Evolutionary conservation across 805 yeast genomes (phyloP).

Genomic region (Metschnikowia sp.): DNA sequence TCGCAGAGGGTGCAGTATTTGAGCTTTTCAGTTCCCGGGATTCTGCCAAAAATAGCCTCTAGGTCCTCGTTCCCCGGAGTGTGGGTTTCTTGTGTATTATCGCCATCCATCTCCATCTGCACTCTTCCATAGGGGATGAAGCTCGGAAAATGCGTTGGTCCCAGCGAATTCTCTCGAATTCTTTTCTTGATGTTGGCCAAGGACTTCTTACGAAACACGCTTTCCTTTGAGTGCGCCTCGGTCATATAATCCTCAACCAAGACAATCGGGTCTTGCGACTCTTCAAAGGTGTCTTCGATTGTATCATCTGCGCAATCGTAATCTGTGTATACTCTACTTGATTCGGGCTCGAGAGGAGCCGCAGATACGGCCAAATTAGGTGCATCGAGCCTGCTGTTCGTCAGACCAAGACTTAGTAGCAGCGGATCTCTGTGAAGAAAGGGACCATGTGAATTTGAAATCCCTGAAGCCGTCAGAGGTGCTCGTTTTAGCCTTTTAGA

Average conservation of each 20-base stretch:
- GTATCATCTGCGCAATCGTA: conserved; percentile 4
- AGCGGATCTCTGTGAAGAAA: neutral
- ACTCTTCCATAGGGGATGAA: no score
- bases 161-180: conserved; percentile 8
- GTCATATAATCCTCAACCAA: conserved; percentile 55
- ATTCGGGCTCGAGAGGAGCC: neutral
- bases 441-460: neutral
- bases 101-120: no score
- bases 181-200: conserved; percentile 37
- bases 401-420: neutral
- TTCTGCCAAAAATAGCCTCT: conserved; percentile 36
- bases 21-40: conserved; percentile 37
- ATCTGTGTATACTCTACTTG: neutral
- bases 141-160: neutral
- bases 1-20: conserved; percentile 68
- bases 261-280: conserved; percentile 40
- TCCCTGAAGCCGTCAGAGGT: conserved; percentile 3
- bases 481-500: conserved; percentile 12
- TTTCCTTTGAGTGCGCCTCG: conserved; percentile 6
- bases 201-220: conserved; percentile 28
- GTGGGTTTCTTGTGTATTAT: neutral
- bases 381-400: neutral
- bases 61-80: conserved; percentile 20
- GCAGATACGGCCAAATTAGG: neutral
- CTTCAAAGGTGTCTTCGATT: conserved; percentile 19